Evolutionary conservation across 345 rosid species (phyloP).

Genomic region (Geranium rotundifolium): DNA sequence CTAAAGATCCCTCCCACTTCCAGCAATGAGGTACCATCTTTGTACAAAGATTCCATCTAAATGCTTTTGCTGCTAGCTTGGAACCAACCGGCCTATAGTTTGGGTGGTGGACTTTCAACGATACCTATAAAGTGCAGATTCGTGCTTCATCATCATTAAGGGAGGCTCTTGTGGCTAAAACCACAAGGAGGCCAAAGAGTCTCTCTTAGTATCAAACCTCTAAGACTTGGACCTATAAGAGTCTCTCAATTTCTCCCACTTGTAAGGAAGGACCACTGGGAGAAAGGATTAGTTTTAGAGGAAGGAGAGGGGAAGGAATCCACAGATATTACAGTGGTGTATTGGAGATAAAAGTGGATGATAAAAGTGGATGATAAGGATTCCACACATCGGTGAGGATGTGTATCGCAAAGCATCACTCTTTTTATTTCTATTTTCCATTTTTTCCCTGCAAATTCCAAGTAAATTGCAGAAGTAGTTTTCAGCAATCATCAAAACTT

Average conservation of each 20-base stretch:
- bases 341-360: conserved; percentile 6
- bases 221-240: background rate
- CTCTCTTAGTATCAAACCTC: background rate
- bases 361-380: conserved; percentile 29
- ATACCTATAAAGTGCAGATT: background rate
- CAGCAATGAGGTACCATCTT: background rate
- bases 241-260: conserved; percentile 23
- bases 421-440: conserved; percentile 10
- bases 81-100: background rate
- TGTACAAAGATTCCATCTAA: background rate
- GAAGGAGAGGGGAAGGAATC: conserved; percentile 18
- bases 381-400: conserved; percentile 18
- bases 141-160: background rate
- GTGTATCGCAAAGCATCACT: conserved; percentile 14
- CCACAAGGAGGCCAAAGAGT: background rate
- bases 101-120: background rate
- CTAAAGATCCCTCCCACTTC: background rate
- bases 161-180: background rate
- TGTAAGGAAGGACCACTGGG: conserved; percentile 34
- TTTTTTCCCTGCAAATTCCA: conserved; percentile 18
- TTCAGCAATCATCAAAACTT: conserved; percentile 49
- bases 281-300: conserved; percentile 4
- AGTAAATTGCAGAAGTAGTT: conserved; percentile 28
- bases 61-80: background rate
- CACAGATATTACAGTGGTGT: conserved; percentile 15